These are phyloP conservation scores for Akanthomyces dipterigenus DNA, from an alignment of 2,329 filamentous ascomycete species.

Conservation along the genomic window DNA sequence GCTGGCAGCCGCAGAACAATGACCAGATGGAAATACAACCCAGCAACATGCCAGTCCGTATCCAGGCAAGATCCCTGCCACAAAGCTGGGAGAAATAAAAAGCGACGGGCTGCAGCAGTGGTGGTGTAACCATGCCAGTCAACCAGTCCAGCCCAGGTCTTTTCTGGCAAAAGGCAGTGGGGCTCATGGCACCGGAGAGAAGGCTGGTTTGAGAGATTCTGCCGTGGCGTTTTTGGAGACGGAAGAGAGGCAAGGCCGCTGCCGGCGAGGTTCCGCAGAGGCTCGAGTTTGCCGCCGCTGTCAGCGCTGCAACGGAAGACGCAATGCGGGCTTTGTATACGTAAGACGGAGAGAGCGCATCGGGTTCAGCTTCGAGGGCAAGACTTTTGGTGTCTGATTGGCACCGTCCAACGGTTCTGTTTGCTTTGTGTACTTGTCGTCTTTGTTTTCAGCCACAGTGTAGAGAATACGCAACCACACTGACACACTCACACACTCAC, in stretches of 20 bases:
- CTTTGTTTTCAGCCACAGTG: background rate
- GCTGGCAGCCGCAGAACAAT: slow-evolving; percentile 3
- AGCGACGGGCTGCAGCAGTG: background rate
- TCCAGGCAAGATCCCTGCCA: slow-evolving; percentile 7
- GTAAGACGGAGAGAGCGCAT: background rate
- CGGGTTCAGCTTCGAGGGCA: background rate
- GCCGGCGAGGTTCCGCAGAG: slow-evolving; percentile 8
- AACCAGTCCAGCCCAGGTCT: background rate
- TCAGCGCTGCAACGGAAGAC: background rate
- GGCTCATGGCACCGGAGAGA: slow-evolving; percentile 11
- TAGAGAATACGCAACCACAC: slow-evolving; percentile 1
- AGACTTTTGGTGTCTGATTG: background rate
- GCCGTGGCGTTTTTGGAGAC: slow-evolving; percentile 12
- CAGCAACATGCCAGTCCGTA: no score
- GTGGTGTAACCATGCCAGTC: slow-evolving; percentile 9
- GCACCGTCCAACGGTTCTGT: background rate
- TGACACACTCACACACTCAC: background rate
- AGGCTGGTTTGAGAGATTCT: slow-evolving; percentile 11
- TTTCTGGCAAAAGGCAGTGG: background rate
- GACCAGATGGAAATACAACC: slow-evolving; percentile 4
- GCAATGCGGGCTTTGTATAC: background rate
- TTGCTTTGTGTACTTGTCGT: background rate
- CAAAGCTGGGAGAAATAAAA: slow-evolving; percentile 9
- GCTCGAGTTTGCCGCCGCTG: background rate
- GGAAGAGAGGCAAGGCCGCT: background rate